A percentile compares a stretch with the other conserved stretches of the same genome.
Evolutionary conservation across 371 early-diverging fungal species (phyloP).

Genomic region (Syncephalastrum monosporum): DNA sequence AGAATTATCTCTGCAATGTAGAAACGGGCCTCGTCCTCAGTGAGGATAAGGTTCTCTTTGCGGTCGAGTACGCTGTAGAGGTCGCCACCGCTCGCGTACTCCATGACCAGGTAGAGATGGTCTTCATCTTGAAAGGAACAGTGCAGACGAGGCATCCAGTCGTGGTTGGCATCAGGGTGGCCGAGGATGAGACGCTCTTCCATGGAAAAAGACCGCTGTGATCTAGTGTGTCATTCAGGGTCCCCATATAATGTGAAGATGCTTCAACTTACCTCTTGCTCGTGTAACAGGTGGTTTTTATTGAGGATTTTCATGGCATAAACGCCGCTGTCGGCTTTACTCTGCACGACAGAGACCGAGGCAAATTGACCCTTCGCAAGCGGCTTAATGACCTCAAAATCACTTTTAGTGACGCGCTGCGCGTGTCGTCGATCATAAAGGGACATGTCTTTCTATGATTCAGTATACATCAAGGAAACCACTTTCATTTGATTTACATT

Average conservation of each 20-base stretch:
- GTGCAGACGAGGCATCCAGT: constrained; percentile 81
- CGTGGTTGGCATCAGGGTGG: constrained; percentile 57
- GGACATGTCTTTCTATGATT: too few relatives aligned
- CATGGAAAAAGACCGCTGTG: constrained; percentile 83
- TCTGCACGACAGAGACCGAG: constrained; percentile 19
- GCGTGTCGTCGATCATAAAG: too few relatives aligned
- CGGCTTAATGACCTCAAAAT: constrained; percentile 86
- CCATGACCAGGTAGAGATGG: constrained; percentile 94
- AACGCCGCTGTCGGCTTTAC: constrained; percentile 55
- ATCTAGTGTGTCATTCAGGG: constrained; percentile 3
- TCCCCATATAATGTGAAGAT: too few relatives aligned
- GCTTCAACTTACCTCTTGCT: constrained; percentile 63
- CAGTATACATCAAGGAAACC: not conserved
- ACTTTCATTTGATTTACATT: constrained; percentile 12
- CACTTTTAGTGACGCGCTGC: constrained; percentile 66
- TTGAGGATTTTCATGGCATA: constrained; percentile 97
- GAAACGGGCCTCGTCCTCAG: constrained; percentile 89
- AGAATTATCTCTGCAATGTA: constrained; percentile 95
- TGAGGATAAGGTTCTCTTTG: constrained; percentile 67
- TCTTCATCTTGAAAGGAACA: constrained; percentile 91
- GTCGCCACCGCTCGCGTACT: constrained; percentile 95
- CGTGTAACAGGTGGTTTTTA: constrained; percentile 82
- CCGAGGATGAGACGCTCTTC: constrained; percentile 88
- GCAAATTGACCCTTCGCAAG: constrained; percentile 94
- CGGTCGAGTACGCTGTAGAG: constrained; percentile 91